phyloP scores from a whole-genome alignment of 2,329 filamentous ascomycete genomes.

The Colletotrichum caudatum region DNA sequence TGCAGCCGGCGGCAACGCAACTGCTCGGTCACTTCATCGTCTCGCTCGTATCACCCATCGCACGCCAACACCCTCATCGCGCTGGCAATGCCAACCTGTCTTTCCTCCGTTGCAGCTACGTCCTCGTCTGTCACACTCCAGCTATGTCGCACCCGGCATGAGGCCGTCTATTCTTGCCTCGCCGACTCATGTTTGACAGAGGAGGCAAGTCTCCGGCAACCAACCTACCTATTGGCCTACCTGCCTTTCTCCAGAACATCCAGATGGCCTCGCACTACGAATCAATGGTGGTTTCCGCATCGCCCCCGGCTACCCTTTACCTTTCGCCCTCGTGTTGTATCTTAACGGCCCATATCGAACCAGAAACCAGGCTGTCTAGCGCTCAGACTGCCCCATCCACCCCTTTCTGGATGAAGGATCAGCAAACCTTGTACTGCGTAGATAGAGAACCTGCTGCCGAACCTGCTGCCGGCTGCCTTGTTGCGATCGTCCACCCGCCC shows the following conservation, averaged over 20 bases:
- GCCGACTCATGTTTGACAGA: neutral
- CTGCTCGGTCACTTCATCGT: conserved; percentile 19
- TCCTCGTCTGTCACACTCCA: conserved; percentile 32
- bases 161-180: conserved; percentile 36
- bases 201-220: conserved; percentile 14
- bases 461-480: conserved; percentile 1
- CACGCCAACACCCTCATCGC: conserved; percentile 6
- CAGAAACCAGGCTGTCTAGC: conserved; percentile 8
- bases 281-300: conserved; percentile 13
- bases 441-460: neutral
- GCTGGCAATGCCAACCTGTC: conserved; percentile 7
- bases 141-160: neutral
- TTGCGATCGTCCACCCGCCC: conserved; percentile 19
- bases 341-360: conserved; percentile 30
- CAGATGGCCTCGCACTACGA: conserved; percentile 4
- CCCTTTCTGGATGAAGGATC: conserved; percentile 7
- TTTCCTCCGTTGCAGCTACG: conserved; percentile 13
- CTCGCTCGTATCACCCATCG: conserved; percentile 19
- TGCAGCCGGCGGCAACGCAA: neutral
- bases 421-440: neutral
- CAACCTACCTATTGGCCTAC: conserved; percentile 18
- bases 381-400: conserved; percentile 12
- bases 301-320: conserved; percentile 8
- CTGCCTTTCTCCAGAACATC: conserved; percentile 5
- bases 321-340: conserved; percentile 4